A percentile compares a stretch with the other conserved stretches of the same genome.
phyloP scores from a whole-genome alignment of 2,329 filamentous ascomycete genomes.

The Colletotrichum sp. region DNA sequence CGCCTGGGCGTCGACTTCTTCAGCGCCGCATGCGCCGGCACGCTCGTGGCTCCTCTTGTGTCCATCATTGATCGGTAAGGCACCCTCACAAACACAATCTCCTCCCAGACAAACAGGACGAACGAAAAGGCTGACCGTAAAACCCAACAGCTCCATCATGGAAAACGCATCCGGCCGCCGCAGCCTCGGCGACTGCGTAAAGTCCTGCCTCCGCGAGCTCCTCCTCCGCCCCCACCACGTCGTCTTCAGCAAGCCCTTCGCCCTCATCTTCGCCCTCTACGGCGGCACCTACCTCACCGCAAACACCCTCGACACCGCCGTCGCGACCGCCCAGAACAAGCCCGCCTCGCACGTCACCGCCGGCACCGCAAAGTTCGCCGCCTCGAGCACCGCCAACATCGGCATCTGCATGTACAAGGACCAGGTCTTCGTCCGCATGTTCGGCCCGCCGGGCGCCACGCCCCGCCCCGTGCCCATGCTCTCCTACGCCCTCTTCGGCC shows the following conservation, averaged over 20 bases:
- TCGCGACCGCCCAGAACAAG: constrained; percentile 65
- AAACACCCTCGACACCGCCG: constrained; percentile 82
- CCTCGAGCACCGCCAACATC: constrained; percentile 83
- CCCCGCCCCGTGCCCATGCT: constrained; percentile 68
- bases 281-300: constrained; percentile 89
- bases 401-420: constrained; percentile 90
- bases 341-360: constrained; percentile 70
- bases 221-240: constrained; percentile 65
- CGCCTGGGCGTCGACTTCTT: constrained; percentile 72
- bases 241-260: constrained; percentile 70
- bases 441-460: constrained; percentile 64
- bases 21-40: constrained; percentile 74
- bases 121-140: neutral
- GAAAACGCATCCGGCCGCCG: constrained; percentile 78
- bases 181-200: constrained; percentile 64
- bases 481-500: constrained; percentile 79
- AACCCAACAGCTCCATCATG: constrained; percentile 68
- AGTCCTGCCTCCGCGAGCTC: constrained; percentile 60
- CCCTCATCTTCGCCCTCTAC: constrained; percentile 77
- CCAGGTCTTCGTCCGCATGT: constrained; percentile 82
- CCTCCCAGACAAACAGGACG: neutral
- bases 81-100: neutral
- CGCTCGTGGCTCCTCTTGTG: constrained; percentile 82
- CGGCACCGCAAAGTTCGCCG: constrained; percentile 80
- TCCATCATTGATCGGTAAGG: constrained; percentile 83